phyloP scores from a whole-genome alignment of 306 rosid species.

The Sechiopsis laciniata region DNA sequence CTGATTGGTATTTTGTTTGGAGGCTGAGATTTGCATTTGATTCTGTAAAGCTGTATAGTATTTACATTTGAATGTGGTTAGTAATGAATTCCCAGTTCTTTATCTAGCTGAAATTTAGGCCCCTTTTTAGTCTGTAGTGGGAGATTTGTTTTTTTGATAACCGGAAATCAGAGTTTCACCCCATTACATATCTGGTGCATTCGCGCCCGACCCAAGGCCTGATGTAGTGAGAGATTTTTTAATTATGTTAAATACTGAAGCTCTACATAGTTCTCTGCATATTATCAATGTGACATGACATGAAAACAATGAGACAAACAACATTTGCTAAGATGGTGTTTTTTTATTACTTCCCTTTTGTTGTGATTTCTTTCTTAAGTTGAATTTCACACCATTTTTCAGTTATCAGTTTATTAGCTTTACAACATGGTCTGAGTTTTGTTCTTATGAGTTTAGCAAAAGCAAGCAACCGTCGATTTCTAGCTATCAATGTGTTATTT shows the following conservation, averaged over 20 bases:
- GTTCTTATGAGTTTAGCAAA: background rate
- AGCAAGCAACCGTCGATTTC: background rate
- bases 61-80: slow-evolving; percentile 6
- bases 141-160: too few relatives aligned
- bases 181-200: too few relatives aligned
- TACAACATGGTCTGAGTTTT: background rate
- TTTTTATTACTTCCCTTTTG: slow-evolving; percentile 3
- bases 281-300: background rate
- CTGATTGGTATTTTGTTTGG: slow-evolving; percentile 19
- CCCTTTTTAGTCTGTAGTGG: background rate
- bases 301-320: background rate
- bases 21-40: slow-evolving; percentile 4
- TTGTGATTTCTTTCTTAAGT: background rate
- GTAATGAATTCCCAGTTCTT: background rate
- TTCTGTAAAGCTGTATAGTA: background rate
- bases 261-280: background rate
- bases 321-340: background rate
- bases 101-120: background rate
- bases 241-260: background rate
- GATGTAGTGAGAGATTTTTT: background rate
- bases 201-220: too few relatives aligned
- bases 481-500: background rate
- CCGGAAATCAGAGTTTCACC: too few relatives aligned
- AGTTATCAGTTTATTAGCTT: background rate
- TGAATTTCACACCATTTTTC: background rate